Base-by-base conservation (phyloP, 1,284 basidiomycete genomes). In the Volvariella volvacea region DNA sequence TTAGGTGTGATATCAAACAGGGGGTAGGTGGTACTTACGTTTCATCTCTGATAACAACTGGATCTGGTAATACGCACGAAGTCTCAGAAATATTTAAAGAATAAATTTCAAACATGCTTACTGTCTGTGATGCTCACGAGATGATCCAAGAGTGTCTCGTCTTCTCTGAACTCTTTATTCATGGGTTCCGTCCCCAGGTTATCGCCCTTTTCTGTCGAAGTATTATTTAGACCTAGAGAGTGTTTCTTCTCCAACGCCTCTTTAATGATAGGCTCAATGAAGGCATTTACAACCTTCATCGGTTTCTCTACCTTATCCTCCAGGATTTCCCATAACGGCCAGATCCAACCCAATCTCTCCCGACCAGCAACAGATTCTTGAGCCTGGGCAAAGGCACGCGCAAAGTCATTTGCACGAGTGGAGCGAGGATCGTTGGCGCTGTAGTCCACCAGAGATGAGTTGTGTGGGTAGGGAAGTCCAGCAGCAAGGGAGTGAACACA, bases 271-370 rank as follows among this genome's bases (percentile, higher is more conserved):
- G 50, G 50, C 14, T 49, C 47, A n/a, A 54, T 45, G 36, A 45
- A 52, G 10, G 34, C 30, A 25, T 52, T 49, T 51, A 60, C 22
- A 4, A 59, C 49, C 22, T 58, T 51, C 59, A 65, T 64, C 19
- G 54, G 56, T 7, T 55, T 51, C 15, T 51, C 50, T 4, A 60
- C 57, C 21, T 52, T 52, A 41, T 68, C 63, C 33, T 55, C 51
- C 53, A 58, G 64, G 12, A 66, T 60, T 46, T 70, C 67, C 2
- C 49, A 16, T 2, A 69, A 45, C 3, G 63, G 62, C 67, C 67
- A 69, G 17, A 53, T 53, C 21, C 48, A 51, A 3, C 64, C 65
- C 37, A 57, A 52, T 16, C 58, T 53, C 33, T 52, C 50, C 22
- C 66, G 56, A 19, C 49, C 17, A 1, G 60, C 44, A 1, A 58